Evolutionary conservation across 495 filamentous ascomycete species (phyloP), one percentile per base, ranked within the genome.

Genomic region (Aspergillus affinis): DNA sequence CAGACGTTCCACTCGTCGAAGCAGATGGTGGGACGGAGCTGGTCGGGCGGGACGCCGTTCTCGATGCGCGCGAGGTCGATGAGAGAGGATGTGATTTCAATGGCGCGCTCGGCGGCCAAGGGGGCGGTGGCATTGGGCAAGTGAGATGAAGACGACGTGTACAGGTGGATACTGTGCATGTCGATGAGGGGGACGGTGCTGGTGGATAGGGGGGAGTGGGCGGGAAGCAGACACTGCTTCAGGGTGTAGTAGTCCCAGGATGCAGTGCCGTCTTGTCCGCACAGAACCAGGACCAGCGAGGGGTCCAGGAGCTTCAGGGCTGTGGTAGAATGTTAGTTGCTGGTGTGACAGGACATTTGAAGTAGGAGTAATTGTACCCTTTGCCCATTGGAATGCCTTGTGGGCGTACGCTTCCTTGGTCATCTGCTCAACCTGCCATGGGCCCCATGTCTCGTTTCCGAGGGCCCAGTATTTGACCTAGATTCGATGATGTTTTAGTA

Each of bases 1-100:
- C 89, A 92, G 13, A 92, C 88, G 71, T 93, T 90, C 89, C 90
- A 92, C 71, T 92, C 89, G 69, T 93, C 90, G 69, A 92, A 92
- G 72, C 89, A 92, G 69, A 93, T 90, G 44, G 78, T 87, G 15
- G 83, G 86, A 12, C 78, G 72, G 13, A 82, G 82, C 27, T 84
- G 81, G 4, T 77, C 72, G 2, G 81, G 74, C 0, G 86, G 75
- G 2, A 90, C 82, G 2, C 69, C 67, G 62, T 85, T 86, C 69
- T 91, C 86, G 69, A 91, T 88, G 15, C 88, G 76, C 0, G 89
- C 89, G 7, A 92, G 82, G 67, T 92, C 88, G 61, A 92, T 90
- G 2, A 91, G 74, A 0, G 76, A 74, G 6, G 82, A 83, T 0
- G 87, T 78, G 53, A 89, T 88, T 67, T 90, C 78, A 62, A 93